Evolutionary conservation across 2,329 filamentous ascomycete genomes (phyloP).

Genomic region (Neofusicoccum laricinum): DNA sequence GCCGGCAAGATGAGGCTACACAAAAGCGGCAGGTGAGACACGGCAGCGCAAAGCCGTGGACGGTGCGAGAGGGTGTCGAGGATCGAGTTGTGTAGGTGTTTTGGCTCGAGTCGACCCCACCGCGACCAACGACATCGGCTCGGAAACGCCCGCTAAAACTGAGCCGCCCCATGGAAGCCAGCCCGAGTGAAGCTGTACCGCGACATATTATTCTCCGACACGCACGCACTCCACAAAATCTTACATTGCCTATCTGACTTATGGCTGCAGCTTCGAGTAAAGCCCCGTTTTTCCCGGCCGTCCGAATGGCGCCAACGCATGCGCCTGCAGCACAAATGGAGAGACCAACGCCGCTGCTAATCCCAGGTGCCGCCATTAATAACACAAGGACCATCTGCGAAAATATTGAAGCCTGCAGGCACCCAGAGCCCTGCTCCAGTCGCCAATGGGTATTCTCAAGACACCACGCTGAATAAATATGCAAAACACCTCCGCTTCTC

Average conservation of each 20-base stretch:
- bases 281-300: background rate
- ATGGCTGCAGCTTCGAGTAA: background rate
- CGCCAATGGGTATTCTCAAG: slow-evolving; percentile 13
- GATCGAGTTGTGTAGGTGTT: background rate
- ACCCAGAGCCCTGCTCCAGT: slow-evolving; percentile 14
- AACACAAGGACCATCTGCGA: background rate
- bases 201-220: background rate
- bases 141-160: too few species aligned
- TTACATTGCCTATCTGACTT: slow-evolving; percentile 1
- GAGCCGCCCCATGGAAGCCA: background rate
- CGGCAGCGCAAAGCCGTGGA: background rate
- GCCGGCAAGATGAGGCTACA: background rate
- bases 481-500: background rate
- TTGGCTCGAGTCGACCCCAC: background rate
- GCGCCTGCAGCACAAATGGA: background rate
- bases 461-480: slow-evolving; percentile 10
- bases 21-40: background rate
- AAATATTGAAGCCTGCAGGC: background rate
- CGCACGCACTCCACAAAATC: background rate
- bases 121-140: too few species aligned
- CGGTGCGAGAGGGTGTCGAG: background rate
- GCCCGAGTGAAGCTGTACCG: background rate
- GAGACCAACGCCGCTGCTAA: background rate
- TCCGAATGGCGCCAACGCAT: slow-evolving; percentile 7
- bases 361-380: background rate